These are phyloP conservation scores for Urochloa ruziziensis DNA, from an alignment of 176 grass and related monocot genomes.

Conservation along the genomic window DNA sequence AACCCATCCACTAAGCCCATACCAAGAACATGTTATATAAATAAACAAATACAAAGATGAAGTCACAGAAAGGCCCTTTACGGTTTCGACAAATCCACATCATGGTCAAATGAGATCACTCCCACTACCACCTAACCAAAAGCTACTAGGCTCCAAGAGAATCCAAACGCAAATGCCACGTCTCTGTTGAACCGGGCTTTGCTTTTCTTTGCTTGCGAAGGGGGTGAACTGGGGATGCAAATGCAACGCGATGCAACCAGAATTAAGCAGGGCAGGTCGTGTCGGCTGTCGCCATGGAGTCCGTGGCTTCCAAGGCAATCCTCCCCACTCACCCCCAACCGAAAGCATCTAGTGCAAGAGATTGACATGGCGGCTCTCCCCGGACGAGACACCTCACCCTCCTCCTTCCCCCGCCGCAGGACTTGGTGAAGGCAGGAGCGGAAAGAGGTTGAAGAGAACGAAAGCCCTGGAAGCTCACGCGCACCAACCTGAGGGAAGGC, in stretches of 20 bases:
- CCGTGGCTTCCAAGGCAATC: conserved; percentile 51
- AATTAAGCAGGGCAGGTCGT: background rate
- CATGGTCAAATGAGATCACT: conserved; percentile 34
- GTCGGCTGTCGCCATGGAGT: background rate
- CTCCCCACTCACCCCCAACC: conserved; percentile 5
- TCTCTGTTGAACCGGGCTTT: conserved; percentile 21
- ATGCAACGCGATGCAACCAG: conserved; percentile 17
- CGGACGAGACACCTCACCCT: conserved; percentile 36
- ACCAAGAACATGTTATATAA: background rate
- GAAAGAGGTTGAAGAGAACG: conserved; percentile 28
- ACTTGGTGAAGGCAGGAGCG: conserved; percentile 13
- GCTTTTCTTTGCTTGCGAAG: conserved; percentile 93
- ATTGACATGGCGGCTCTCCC: conserved; percentile 36
- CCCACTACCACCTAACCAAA: conserved; percentile 42
- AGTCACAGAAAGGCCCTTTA: background rate
- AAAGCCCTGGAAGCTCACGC: conserved; percentile 25
- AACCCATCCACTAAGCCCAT: background rate
- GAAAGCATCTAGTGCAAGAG: conserved; percentile 22
- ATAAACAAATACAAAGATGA: background rate
- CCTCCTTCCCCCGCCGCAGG: background rate
- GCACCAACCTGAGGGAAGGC: conserved; percentile 47
- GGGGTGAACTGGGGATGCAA: conserved; percentile 44
- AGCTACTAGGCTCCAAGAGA: conserved; percentile 10
- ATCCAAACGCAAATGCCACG: conserved; percentile 26
- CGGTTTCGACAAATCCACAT: conserved; percentile 3